Percentiles rank a stretch among this genome's conserved stretches.
Evolutionary conservation across 768 basidiomycete genomes (phyloP).

Genomic region (Trametes punicea): DNA sequence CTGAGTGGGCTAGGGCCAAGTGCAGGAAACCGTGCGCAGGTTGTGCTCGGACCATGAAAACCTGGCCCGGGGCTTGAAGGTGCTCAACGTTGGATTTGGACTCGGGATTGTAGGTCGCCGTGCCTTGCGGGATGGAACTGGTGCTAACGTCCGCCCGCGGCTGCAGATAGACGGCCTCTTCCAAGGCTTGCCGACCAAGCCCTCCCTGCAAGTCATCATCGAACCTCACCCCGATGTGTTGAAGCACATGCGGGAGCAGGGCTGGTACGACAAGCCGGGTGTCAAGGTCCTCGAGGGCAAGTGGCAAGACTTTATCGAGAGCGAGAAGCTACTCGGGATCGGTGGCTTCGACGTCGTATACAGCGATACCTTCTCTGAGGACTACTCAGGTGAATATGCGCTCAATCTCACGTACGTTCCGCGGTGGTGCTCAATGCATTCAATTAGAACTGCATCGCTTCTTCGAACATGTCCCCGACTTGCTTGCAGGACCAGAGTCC

Average conservation of each 20-base stretch:
- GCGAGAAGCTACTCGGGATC: slow-evolving; percentile 51
- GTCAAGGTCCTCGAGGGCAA: slow-evolving; percentile 84
- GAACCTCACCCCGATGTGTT: slow-evolving; percentile 94
- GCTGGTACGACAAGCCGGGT: slow-evolving; percentile 77
- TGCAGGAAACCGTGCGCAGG: slow-evolving; percentile 72
- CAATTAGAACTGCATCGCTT: slow-evolving; percentile 67
- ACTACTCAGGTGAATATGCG: slow-evolving; percentile 53
- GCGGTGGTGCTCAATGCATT: background rate
- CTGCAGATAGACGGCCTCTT: slow-evolving; percentile 80
- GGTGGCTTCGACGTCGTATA: slow-evolving; percentile 88
- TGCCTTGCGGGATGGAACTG: background rate
- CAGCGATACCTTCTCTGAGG: slow-evolving; percentile 91
- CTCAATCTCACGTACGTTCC: background rate
- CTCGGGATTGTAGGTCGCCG: slow-evolving; percentile 74
- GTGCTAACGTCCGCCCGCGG: slow-evolving; percentile 4
- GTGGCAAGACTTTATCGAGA: slow-evolving; percentile 87
- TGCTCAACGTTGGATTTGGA: slow-evolving; percentile 93
- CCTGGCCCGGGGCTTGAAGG: slow-evolving; percentile 45
- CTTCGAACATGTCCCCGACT: slow-evolving; percentile 75
- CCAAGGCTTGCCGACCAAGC: slow-evolving; percentile 57
- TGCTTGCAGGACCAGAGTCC: slow-evolving; percentile 72
- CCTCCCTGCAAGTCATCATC: slow-evolving; percentile 80
- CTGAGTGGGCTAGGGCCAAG: slow-evolving; percentile 36
- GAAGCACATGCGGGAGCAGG: slow-evolving; percentile 65
- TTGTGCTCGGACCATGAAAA: slow-evolving; percentile 56